Conservation (phyloP, 176 grass and related monocot species). For the Lolium perenne region DNA sequence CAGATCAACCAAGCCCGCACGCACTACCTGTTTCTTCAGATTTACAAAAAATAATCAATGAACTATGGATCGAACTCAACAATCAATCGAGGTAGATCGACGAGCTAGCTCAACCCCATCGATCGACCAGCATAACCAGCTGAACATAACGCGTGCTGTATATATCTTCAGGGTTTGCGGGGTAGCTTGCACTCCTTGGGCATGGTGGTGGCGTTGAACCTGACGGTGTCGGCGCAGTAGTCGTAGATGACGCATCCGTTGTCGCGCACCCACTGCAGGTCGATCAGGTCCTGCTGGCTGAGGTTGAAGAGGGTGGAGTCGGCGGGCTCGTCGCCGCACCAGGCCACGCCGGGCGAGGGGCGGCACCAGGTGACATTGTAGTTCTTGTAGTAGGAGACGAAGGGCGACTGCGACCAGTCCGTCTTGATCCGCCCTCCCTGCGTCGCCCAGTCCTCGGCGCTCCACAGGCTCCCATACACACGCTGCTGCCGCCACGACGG, state of each 20-base stretch:
- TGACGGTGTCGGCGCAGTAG: slow-evolving; percentile 63
- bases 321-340: slow-evolving; percentile 54
- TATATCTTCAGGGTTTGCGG: neutral
- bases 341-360: slow-evolving; percentile 46
- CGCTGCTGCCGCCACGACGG: slow-evolving; percentile 66
- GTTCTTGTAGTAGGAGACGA: slow-evolving; percentile 66
- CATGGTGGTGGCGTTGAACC: slow-evolving; percentile 40
- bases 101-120: no score
- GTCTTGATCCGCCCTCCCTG: slow-evolving; percentile 69
- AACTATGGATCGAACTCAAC: no score
- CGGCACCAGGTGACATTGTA: slow-evolving; percentile 40
- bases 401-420: slow-evolving; percentile 70
- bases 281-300: neutral
- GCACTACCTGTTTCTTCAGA: no score
- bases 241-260: slow-evolving; percentile 49
- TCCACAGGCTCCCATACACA: slow-evolving; percentile 63
- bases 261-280: slow-evolving; percentile 26
- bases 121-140: no score
- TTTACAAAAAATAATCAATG: no score
- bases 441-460: slow-evolving; percentile 81
- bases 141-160: no score
- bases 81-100: no score
- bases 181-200: slow-evolving; percentile 54
- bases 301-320: slow-evolving; percentile 32
- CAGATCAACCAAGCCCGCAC: no score